These are phyloP conservation scores for Aureobasidium subglaciale DNA, from an alignment of 2,329 filamentous ascomycete genomes.

Conservation along the genomic window DNA sequence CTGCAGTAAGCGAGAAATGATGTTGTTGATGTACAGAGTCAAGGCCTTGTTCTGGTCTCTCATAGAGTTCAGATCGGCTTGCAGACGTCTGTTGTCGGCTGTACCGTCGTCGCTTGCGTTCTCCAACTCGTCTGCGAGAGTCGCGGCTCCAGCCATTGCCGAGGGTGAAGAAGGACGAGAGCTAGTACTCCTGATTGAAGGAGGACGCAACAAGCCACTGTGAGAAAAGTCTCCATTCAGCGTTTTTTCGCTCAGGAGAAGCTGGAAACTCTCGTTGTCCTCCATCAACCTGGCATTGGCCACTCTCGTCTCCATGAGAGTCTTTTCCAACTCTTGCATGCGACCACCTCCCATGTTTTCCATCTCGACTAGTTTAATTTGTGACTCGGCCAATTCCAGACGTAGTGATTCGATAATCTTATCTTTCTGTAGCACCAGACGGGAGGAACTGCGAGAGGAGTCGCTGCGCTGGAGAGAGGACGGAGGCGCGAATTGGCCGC, in stretches of 20 bases:
- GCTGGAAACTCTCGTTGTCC: conserved; percentile 96
- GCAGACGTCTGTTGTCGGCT: conserved; percentile 51
- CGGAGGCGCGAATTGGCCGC: conserved; percentile 76
- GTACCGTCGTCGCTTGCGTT: conserved; percentile 48
- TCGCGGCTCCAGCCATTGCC: conserved; percentile 45
- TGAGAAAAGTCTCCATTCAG: conserved; percentile 87
- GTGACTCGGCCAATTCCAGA: conserved; percentile 85
- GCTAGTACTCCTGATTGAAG: conserved; percentile 28
- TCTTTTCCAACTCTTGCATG: conserved; percentile 81
- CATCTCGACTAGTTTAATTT: conserved; percentile 90
- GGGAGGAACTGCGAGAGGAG: conserved; percentile 66
- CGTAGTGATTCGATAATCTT: conserved; percentile 89
- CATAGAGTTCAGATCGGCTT: conserved; percentile 68
- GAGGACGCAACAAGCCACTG: conserved; percentile 64
- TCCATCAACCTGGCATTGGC: conserved; percentile 94
- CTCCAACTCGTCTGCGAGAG: conserved; percentile 79
- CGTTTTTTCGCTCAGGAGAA: conserved; percentile 89
- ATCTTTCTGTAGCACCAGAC: conserved; percentile 88
- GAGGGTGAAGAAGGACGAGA: conserved; percentile 19
- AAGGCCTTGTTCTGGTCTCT: conserved; percentile 97
- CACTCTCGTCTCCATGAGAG: conserved; percentile 87
- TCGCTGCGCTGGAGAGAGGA: conserved; percentile 80
- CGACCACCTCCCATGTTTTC: conserved; percentile 87
- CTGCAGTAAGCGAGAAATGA: conserved; percentile 89
- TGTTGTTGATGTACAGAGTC: conserved; percentile 97